Percentiles rank a stretch among this genome's conserved stretches.
Conservation (phyloP, 2,329 filamentous ascomycete genomes). For the Sporothrix sp. region DNA sequence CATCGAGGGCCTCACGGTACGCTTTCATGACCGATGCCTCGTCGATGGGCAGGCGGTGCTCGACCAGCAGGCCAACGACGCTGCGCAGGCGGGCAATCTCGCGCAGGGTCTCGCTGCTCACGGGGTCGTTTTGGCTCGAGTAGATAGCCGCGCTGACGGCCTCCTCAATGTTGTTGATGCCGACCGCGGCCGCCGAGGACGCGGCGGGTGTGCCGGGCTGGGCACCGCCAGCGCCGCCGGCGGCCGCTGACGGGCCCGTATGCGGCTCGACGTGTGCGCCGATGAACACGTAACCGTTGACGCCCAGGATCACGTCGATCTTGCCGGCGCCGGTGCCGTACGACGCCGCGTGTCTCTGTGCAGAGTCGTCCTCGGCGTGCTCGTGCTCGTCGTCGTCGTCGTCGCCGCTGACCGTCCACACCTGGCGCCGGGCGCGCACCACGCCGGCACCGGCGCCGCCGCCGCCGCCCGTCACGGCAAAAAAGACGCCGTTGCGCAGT, state of each 20-base stretch:
- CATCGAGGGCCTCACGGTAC: conserved; percentile 72
- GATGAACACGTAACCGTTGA: conserved; percentile 91
- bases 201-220: conserved; percentile 36
- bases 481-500: conserved; percentile 83
- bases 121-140: conserved; percentile 86
- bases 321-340: conserved; percentile 40
- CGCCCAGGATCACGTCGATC: conserved; percentile 80
- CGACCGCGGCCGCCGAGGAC: conserved; percentile 10
- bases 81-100: conserved; percentile 81
- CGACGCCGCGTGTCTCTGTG: conserved; percentile 26
- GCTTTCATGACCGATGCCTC: conserved; percentile 78
- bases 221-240: conserved; percentile 36
- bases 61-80: conserved; percentile 72
- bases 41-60: conserved; percentile 74
- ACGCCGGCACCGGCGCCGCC: conserved; percentile 80
- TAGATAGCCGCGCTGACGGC: conserved; percentile 77
- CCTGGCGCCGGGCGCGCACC: conserved; percentile 72
- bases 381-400: conserved; percentile 48
- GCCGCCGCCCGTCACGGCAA: conserved; percentile 70
- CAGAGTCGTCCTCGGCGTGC: conserved; percentile 84
- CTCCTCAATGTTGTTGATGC: conserved; percentile 84
- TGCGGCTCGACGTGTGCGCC: conserved; percentile 34
- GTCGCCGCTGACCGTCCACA: conserved; percentile 64
- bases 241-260: conserved; percentile 31
- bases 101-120: conserved; percentile 64